phyloP scores from a whole-genome alignment of 31 red algal genomes.

The Asparagopsis taxiformis region DNA sequence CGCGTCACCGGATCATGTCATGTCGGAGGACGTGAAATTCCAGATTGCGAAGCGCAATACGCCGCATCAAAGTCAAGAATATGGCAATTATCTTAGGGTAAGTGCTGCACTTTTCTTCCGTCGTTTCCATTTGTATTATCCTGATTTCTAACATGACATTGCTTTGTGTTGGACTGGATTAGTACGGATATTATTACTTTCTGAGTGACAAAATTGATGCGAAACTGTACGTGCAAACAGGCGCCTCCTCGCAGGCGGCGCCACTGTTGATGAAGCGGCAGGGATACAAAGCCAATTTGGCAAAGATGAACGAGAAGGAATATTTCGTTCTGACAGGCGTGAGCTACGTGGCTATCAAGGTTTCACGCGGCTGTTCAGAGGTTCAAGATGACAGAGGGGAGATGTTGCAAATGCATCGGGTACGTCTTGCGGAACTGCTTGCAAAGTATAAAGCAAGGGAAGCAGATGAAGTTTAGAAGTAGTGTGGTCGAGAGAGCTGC shows the following conservation, averaged over 20 bases:
- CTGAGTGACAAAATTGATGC: conserved; percentile 40
- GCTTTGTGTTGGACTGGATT: neutral
- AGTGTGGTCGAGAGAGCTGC: too few relatives aligned
- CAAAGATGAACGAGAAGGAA: conserved; percentile 27
- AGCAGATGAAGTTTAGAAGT: too few relatives aligned
- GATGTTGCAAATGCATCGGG: conserved; percentile 24
- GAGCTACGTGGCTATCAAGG: conserved; percentile 52
- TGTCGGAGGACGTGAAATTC: conserved; percentile 45
- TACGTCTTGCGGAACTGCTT: conserved; percentile 16
- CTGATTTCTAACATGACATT: neutral
- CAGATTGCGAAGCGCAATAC: neutral
- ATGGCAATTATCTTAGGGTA: conserved; percentile 50
- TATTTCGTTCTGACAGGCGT: conserved; percentile 53
- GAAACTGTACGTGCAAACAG: conserved; percentile 59
- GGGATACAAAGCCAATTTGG: conserved; percentile 11
- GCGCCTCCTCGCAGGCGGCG: conserved; percentile 49
- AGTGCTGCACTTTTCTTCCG: conserved; percentile 1
- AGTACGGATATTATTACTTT: conserved; percentile 74
- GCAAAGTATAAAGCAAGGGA: conserved; percentile 58
- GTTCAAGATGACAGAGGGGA: conserved; percentile 14
- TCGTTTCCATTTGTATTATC: neutral
- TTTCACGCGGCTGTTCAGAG: conserved; percentile 33
- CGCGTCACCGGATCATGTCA: conserved; percentile 48
- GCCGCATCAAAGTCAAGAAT: conserved; percentile 5
- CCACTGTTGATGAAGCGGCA: conserved; percentile 22